Base-by-base conservation (phyloP, 805 yeast species). In the Ogataea sp. region DNA sequence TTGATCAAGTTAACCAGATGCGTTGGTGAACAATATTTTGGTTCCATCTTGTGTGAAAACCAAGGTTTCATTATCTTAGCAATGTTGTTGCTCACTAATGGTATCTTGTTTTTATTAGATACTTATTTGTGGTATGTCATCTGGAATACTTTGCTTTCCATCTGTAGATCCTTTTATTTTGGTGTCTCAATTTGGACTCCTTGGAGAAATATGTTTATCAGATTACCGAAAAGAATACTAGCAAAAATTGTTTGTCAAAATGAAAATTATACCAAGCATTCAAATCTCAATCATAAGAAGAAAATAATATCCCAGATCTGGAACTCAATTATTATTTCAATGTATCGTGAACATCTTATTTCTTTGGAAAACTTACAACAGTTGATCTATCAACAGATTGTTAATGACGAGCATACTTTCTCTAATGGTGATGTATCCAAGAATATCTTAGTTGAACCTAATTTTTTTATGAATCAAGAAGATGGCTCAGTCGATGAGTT, bases 161-260 rank as follows among this genome's bases (percentile, higher is more conserved):
- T 84, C 5, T 69, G 79, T 39, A 64, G 84, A 6, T 81, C 37
- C 6, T 51, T 58, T 41, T 76, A 80, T 32, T 68, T 80, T 44
- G 95, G 95, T 1, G 79, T 83, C 5, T 83, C 94, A 0, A 78
- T 85, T 10, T 80, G 90, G 82, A 83, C 93, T 2, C 95, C 95
- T 0, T 85, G 95, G 95, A 74, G 84, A 55, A 84, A 83, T 50
- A 74, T 82, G 24, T 85, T 81, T 53, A 73, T 86, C 4, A 65
- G 88, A 37, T 61, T 87, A 23, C 95, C 95, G 1, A 78, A 80
- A 49, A 67, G 95, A 47, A 82, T 86, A 3, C 72, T 71, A 47
- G 74, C 90, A 10, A 85, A 86, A 49, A 65, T 87, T 2, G 59
- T 86, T 11, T 70, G 73, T 3, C 20, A 23, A 10, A 15, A 4